Evolutionary conservation across 2,329 filamentous ascomycete genomes (phyloP).

Genomic region (Colletotrichum navitas): DNA sequence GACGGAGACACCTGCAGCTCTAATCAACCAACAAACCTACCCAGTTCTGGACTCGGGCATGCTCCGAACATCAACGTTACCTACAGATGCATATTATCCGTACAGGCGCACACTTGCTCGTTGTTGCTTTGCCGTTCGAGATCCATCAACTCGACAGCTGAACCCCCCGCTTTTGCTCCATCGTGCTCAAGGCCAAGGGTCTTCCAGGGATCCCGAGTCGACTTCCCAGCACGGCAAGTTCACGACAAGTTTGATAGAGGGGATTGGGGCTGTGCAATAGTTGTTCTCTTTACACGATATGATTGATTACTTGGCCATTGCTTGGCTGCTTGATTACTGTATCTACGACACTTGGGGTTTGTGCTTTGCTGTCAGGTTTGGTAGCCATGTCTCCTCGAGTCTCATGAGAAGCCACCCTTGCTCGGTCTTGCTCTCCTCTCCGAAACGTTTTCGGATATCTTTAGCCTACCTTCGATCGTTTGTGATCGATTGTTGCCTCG

Average conservation of each 20-base stretch:
- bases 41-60: conserved; percentile 36
- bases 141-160: conserved; percentile 14
- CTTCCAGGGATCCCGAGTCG: conserved; percentile 22
- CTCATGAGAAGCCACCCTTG: conserved; percentile 5
- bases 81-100: neutral
- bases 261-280: conserved; percentile 34
- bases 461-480: neutral
- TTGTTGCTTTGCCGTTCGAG: conserved; percentile 20
- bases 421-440: conserved; percentile 15
- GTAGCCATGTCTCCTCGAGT: conserved; percentile 23
- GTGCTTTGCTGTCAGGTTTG: conserved; percentile 16
- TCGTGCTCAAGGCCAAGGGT: conserved; percentile 12
- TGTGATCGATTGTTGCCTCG: conserved; percentile 11
- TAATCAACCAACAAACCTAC: conserved; percentile 6
- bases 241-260: conserved; percentile 13
- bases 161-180: conserved; percentile 33
- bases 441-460: conserved; percentile 5
- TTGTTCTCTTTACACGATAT: conserved; percentile 27
- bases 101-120: neutral
- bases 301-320: conserved; percentile 11
- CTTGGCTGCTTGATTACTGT: conserved; percentile 23
- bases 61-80: conserved; percentile 37
- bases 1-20: conserved; percentile 23
- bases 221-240: conserved; percentile 18
- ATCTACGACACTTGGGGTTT: conserved; percentile 31